phyloP scores from a whole-genome alignment of 192 early-diverging fungal species.

The Podila minutissima region DNA sequence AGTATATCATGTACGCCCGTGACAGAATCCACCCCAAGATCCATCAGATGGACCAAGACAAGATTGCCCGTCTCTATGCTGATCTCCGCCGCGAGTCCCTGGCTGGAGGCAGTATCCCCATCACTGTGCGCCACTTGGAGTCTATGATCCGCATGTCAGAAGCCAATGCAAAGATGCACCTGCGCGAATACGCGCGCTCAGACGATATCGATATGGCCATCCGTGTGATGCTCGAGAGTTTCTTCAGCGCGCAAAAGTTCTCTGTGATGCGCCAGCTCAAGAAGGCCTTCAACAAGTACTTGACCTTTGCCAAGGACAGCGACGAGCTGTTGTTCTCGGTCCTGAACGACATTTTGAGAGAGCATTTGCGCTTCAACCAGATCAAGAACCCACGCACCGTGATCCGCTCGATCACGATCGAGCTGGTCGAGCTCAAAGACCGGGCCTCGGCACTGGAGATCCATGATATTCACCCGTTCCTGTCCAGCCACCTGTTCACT shows the following conservation, averaged over 20 bases:
- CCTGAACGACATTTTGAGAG: conserved; percentile 77
- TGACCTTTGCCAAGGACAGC: conserved; percentile 79
- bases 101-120: conserved; percentile 79
- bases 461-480: conserved; percentile 71
- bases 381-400: conserved; percentile 64
- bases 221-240: conserved; percentile 86
- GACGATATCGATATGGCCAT: conserved; percentile 96
- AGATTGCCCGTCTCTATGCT: conserved; percentile 89
- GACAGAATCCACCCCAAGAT: conserved; percentile 83
- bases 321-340: conserved; percentile 83
- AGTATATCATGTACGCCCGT: conserved; percentile 90
- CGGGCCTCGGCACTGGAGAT: conserved; percentile 69
- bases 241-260: conserved; percentile 94
- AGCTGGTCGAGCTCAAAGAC: conserved; percentile 71
- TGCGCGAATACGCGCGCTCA: conserved; percentile 88
- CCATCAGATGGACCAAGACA: conserved; percentile 87
- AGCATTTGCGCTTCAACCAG: conserved; percentile 79
- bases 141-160: conserved; percentile 88
- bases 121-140: conserved; percentile 90
- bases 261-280: conserved; percentile 87
- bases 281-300: conserved; percentile 84
- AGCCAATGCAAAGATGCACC: conserved; percentile 95
- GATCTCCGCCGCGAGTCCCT: conserved; percentile 91
- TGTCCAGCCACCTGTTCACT: conserved; percentile 63
- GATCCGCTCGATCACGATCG: conserved; percentile 67